Evolutionary conservation across 805 yeast species (phyloP), one percentile per base, ranked within the genome.

Genomic region (Lachancea quebecensis): DNA sequence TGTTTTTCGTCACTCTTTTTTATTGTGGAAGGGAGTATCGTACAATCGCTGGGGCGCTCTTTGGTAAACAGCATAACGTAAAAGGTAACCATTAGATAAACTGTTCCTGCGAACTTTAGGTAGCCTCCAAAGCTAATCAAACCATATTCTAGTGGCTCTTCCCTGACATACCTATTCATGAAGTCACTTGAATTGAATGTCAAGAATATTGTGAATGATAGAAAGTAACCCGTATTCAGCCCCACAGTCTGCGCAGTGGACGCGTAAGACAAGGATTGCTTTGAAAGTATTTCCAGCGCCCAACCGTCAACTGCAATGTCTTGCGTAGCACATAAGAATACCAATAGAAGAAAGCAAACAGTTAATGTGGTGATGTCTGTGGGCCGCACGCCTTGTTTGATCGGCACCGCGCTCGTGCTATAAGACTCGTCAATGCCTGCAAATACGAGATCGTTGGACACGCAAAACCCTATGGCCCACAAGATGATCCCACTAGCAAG

Each of bases 261-360:
- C 0, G 99, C 98, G 68, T 80, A 93, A 14, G 95, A 81, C 50
- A 93, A 71, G 11, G 95, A 83, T 25, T 77, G 78, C 21, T 81
- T 80, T 14, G 90, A 79, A 42, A 93, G 70, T 34, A 91, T 79
- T 1, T 96, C 93, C 58, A 93, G 69, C 0, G 98, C 97, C 99
- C 99, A 93, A 10, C 99, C 98, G 67, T 93, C 99, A 17, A 93
- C 99, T 0, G 99, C 98, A 45, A 93, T 93, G 62, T 93, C 99
- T 65, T 93, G 99, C 0, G 99, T 91, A 0, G 98, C 97, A 68
- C 97, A 90, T 48, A 90, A 72, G 47, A 91, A 77, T 29, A 93
- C 93, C 48, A 93, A 69, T 17, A 79, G 52, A 56, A 90, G 85
- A 65, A 93, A 93, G 46, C 79, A 73, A 41, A 70, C 54, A 0